Conservation (phyloP, 805 yeast species). For the Gaillardinia entomophila region DNA sequence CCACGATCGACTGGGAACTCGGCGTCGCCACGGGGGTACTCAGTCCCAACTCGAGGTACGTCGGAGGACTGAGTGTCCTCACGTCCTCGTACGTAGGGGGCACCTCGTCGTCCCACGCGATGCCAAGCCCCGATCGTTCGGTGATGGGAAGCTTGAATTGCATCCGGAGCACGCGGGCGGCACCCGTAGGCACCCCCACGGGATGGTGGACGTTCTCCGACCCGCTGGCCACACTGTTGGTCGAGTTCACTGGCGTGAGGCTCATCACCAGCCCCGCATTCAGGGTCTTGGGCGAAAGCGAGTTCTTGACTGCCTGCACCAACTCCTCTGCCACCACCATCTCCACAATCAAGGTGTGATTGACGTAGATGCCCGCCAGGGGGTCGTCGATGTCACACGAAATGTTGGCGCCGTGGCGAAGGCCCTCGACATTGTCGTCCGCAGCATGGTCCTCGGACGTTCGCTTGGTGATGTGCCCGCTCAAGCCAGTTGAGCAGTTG, state of each 20-base stretch:
- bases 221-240: constrained; percentile 14
- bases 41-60: constrained; percentile 38
- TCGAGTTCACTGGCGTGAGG: constrained; percentile 22
- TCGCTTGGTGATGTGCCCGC: constrained; percentile 38
- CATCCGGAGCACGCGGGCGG: constrained; percentile 92
- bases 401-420: constrained; percentile 44
- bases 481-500: constrained; percentile 48
- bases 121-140: constrained; percentile 91
- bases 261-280: constrained; percentile 4
- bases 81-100: constrained; percentile 95
- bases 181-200: constrained; percentile 82
- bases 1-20: constrained; percentile 8
- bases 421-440: constrained; percentile 20
- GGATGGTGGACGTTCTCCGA: constrained; percentile 5
- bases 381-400: constrained; percentile 83
- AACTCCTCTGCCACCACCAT: constrained; percentile 92
- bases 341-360: constrained; percentile 76
- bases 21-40: constrained; percentile 20
- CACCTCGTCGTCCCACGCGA: constrained; percentile 98
- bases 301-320: constrained; percentile 32
- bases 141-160: constrained; percentile 80
- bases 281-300: not conserved
- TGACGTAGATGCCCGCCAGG: constrained; percentile 67
- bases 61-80: constrained; percentile 79
- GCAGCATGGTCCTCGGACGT: constrained; percentile 30